Conservation (phyloP, 2,329 filamentous ascomycete genomes). For the Nemania sp. region DNA sequence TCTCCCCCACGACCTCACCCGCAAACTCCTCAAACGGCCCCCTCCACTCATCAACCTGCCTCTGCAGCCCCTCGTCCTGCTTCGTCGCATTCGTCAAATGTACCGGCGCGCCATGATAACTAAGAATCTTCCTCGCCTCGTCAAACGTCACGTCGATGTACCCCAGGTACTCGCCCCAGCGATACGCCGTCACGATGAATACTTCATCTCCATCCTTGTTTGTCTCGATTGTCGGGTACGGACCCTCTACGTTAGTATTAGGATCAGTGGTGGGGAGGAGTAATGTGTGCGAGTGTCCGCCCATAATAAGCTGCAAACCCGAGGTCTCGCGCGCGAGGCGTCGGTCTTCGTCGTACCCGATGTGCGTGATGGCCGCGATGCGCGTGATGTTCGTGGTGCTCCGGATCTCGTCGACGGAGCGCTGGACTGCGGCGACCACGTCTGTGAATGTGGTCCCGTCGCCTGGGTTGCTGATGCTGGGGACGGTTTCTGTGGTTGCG, state of each 20-base stretch:
- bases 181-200: constrained; percentile 68
- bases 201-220: constrained; percentile 67
- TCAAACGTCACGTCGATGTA: constrained; percentile 70
- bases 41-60: constrained; percentile 61
- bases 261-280: constrained; percentile 62
- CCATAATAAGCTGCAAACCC: constrained; percentile 68
- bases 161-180: constrained; percentile 70
- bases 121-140: constrained; percentile 60
- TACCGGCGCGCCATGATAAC: constrained; percentile 66
- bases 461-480: constrained; percentile 61
- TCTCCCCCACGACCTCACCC: constrained; percentile 58
- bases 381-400: constrained; percentile 64
- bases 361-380: constrained; percentile 68
- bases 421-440: constrained; percentile 60
- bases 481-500: constrained; percentile 63
- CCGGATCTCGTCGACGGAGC: constrained; percentile 63
- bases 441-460: constrained; percentile 61
- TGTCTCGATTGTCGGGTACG: constrained; percentile 65
- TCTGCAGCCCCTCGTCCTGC: constrained; percentile 60
- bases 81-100: constrained; percentile 64
- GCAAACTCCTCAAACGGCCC: constrained; percentile 63
- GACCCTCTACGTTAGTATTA: constrained; percentile 59
- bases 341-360: constrained; percentile 67
- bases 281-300: constrained; percentile 47
- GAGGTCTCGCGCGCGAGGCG: constrained; percentile 61